phyloP scores from a whole-genome alignment of 202 grass and related monocot species.

The Tripidium arundinaceum region DNA sequence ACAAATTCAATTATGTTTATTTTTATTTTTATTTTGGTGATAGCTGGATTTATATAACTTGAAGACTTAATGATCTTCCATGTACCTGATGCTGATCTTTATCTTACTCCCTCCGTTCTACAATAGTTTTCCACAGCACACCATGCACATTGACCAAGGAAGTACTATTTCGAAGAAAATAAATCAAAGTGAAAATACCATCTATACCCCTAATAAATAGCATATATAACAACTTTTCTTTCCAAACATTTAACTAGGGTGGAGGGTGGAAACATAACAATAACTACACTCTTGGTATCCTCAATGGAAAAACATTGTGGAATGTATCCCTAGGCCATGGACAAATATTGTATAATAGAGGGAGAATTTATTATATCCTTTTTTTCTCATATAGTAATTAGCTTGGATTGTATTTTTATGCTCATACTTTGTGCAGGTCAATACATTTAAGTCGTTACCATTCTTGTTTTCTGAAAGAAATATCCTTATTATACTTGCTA shows the following conservation, averaged over 20 bases:
- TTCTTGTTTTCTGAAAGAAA: not conserved
- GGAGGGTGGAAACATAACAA: not conserved
- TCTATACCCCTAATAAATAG: not conserved
- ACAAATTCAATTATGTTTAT: not conserved
- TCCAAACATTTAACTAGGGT: not conserved
- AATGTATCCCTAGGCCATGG: not conserved
- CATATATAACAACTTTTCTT: not conserved
- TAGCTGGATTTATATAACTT: conserved; percentile 17
- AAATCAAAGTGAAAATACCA: not conserved
- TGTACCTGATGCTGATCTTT: conserved; percentile 7
- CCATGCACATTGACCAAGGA: not conserved
- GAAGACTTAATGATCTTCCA: not conserved
- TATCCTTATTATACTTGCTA: not conserved
- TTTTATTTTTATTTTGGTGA: too few species aligned
- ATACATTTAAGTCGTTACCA: not conserved
- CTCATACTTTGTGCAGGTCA: not conserved
- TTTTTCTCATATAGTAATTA: not conserved
- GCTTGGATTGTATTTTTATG: not conserved
- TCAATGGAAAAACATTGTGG: not conserved
- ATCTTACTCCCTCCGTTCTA: not conserved
- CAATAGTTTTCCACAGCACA: not conserved
- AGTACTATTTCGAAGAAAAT: not conserved
- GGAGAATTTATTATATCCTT: not conserved
- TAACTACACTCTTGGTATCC: not conserved
- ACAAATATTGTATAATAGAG: not conserved